Conservation (phyloP, 2,329 filamentous ascomycete species). For the Ilyonectria sp. region DNA sequence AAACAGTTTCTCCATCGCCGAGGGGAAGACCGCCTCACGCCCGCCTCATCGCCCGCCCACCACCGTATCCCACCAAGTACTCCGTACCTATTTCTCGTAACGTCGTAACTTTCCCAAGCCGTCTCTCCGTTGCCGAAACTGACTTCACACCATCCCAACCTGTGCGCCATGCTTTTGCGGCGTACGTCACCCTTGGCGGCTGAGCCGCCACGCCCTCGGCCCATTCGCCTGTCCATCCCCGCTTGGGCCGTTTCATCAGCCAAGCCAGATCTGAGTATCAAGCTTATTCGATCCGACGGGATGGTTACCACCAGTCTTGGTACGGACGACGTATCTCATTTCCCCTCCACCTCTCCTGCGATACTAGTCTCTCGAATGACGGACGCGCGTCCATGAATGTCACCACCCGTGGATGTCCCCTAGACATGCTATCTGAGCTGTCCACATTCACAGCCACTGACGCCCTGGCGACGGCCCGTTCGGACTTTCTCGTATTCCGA, state of each 20-base stretch:
- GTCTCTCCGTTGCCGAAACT: not conserved
- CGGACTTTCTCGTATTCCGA: not conserved
- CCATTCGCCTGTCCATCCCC: not conserved
- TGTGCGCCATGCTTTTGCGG: not conserved
- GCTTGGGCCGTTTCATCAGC: not conserved
- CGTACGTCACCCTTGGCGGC: constrained; percentile 2
- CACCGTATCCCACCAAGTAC: not conserved
- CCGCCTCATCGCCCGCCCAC: not conserved
- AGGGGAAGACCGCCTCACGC: not conserved
- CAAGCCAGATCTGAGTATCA: not conserved
- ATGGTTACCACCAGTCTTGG: not conserved
- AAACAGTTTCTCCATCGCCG: not conserved
- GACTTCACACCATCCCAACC: not conserved
- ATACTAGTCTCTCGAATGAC: constrained; percentile 12
- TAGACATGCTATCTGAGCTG: not conserved
- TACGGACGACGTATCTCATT: not conserved
- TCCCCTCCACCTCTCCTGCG: not conserved
- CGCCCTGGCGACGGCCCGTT: not conserved
- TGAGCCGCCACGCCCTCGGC: not conserved
- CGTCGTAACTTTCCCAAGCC: not conserved
- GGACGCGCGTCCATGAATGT: constrained; percentile 27
- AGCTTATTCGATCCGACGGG: not conserved
- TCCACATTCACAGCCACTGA: not conserved
- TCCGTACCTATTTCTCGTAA: not conserved
- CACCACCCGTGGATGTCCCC: not conserved